Conservation (phyloP, 140 eudicot genomes). For the Erigeron philadelphicus region DNA sequence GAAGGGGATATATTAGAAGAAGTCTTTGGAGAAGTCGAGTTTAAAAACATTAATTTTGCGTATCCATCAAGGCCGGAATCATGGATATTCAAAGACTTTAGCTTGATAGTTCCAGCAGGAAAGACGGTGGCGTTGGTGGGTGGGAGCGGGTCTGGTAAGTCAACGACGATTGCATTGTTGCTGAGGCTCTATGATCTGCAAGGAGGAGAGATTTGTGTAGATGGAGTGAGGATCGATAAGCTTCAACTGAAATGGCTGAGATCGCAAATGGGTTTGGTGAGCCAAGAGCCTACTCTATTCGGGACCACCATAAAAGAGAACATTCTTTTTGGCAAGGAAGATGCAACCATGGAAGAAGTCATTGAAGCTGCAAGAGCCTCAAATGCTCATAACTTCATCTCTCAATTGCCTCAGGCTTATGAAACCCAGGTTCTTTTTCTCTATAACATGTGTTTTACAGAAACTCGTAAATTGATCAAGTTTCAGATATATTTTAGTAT, state of each 20-base stretch:
- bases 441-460: too few species aligned
- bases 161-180: conserved; percentile 37
- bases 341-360: conserved; percentile 38
- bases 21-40: conserved; percentile 38
- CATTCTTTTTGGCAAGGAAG: conserved; percentile 48
- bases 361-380: conserved; percentile 43
- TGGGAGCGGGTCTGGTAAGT: conserved; percentile 47
- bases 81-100: conserved; percentile 30
- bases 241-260: conserved; percentile 45
- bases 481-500: too few species aligned
- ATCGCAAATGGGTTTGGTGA: conserved; percentile 50
- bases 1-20: conserved; percentile 22
- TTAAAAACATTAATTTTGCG: conserved; percentile 34
- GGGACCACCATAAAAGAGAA: conserved; percentile 40
- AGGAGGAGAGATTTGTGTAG: conserved; percentile 36
- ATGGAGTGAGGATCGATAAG: conserved; percentile 39
- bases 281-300: conserved; percentile 48
- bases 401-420: conserved; percentile 41
- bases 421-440: conserved; percentile 33
- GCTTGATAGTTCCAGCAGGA: conserved; percentile 35
- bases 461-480: too few species aligned
- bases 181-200: conserved; percentile 49
- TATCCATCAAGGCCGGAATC: conserved; percentile 50
- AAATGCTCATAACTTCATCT: conserved; percentile 45
- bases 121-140: conserved; percentile 43